phyloP scores from a whole-genome alignment of 2,329 filamentous ascomycete genomes.

The Alternaria burnsii region DNA sequence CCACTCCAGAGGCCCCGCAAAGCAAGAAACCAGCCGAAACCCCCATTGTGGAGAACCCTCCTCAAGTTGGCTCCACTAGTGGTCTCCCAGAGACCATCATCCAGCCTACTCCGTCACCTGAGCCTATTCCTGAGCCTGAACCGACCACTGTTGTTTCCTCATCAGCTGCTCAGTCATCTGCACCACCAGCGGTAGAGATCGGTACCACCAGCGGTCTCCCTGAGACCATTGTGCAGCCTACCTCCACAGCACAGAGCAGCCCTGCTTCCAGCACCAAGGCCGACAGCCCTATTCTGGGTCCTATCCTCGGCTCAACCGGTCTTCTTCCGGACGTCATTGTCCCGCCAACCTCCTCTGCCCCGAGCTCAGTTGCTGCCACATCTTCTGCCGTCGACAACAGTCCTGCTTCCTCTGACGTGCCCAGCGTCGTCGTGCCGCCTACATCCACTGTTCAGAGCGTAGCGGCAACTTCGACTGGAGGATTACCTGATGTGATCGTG shows the following conservation, averaged over 20 bases:
- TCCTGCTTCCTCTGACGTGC: background rate
- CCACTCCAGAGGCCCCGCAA: slow-evolving; percentile 12
- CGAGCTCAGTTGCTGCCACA: slow-evolving; percentile 3
- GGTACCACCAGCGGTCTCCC: slow-evolving; percentile 17
- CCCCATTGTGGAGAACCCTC: background rate
- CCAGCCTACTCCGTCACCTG: slow-evolving; percentile 19
- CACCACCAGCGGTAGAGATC: background rate
- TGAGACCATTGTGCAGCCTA: slow-evolving; percentile 13
- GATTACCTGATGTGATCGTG: slow-evolving; percentile 10
- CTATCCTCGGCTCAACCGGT: slow-evolving; percentile 15
- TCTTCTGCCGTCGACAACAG: background rate
- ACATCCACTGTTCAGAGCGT: background rate
- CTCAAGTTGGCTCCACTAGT: slow-evolving; percentile 23
- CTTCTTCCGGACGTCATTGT: slow-evolving; percentile 15
- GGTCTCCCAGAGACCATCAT: slow-evolving; percentile 22
- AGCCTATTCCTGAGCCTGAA: slow-evolving; percentile 8
- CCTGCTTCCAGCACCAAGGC: background rate
- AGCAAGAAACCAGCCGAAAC: slow-evolving; percentile 8
- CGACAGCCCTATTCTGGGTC: slow-evolving; percentile 2
- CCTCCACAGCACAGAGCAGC: slow-evolving; percentile 5
- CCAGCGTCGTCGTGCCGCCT: background rate
- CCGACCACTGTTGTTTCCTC: slow-evolving; percentile 10
- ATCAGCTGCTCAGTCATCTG: slow-evolving; percentile 2
- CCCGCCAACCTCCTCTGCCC: slow-evolving; percentile 6
- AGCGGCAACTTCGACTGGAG: slow-evolving; percentile 8